Conservation (phyloP, 352 stramenopile species). For the Pythium myriotylum region DNA sequence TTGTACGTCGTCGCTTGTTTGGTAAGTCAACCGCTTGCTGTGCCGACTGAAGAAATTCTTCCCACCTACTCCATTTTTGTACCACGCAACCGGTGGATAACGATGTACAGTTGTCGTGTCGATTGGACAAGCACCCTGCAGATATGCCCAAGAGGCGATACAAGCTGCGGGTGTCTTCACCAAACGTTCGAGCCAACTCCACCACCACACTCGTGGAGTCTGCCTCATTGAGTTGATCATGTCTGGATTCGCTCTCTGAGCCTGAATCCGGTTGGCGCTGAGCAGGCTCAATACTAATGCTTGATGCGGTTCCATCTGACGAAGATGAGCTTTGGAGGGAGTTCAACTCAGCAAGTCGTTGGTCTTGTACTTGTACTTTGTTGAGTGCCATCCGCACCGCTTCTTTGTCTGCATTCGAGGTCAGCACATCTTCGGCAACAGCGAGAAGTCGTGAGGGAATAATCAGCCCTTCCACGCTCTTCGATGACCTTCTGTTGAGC, state of each 20-base stretch:
- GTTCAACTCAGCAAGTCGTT: not conserved
- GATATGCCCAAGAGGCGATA: constrained; percentile 27
- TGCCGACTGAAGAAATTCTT: constrained; percentile 16
- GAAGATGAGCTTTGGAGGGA: not conserved
- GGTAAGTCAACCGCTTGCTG: not conserved
- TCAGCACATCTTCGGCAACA: not conserved
- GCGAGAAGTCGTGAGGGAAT: not conserved
- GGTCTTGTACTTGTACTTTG: not conserved
- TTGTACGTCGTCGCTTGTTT: constrained; percentile 18
- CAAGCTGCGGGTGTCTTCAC: constrained; percentile 33
- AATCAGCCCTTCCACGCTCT: not conserved
- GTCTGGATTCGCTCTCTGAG: not conserved
- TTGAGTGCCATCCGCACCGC: constrained; percentile 11
- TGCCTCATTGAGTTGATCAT: constrained; percentile 8
- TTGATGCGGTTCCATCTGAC: not conserved
- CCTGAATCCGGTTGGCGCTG: constrained; percentile 7
- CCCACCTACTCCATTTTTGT: constrained; percentile 22
- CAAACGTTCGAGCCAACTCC: constrained; percentile 33
- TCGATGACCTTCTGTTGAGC: not conserved
- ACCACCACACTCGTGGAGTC: constrained; percentile 31
- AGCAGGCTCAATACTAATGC: not conserved
- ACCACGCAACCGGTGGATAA: constrained; percentile 6
- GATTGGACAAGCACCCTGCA: constrained; percentile 17
- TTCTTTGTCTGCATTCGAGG: constrained; percentile 14
- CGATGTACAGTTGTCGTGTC: not conserved